A percentile compares a stretch with the other conserved stretches of the same genome.
Conservation (phyloP, 2,329 filamentous ascomycete genomes). For the Hypoxylon sp. region DNA sequence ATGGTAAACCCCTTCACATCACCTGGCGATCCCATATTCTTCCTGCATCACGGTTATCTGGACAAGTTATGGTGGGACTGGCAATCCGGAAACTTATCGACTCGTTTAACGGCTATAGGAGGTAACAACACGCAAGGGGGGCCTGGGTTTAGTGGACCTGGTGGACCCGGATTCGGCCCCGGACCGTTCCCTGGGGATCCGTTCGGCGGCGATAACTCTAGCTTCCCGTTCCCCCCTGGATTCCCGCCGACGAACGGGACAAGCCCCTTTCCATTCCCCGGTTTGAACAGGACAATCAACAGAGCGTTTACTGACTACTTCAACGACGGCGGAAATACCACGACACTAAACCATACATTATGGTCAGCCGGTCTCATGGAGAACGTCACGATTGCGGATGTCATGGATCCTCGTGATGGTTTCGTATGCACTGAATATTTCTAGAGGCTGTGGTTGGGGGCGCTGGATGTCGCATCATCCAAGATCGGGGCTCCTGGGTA, state of each 20-base stretch:
- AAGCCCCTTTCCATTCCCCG: conserved; percentile 30
- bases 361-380: conserved; percentile 48
- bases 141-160: neutral
- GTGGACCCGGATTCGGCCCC: neutral
- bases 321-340: conserved; percentile 48
- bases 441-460: conserved; percentile 4
- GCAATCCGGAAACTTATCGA: conserved; percentile 44
- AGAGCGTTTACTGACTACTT: conserved; percentile 47
- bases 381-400: conserved; percentile 51
- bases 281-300: conserved; percentile 29
- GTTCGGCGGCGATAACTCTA: conserved; percentile 27
- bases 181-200: conserved; percentile 37
- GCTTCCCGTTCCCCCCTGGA: conserved; percentile 30
- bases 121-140: conserved; percentile 44
- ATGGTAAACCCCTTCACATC: conserved; percentile 47
- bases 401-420: conserved; percentile 46
- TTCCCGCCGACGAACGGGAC: conserved; percentile 32
- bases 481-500: neutral
- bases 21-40: conserved; percentile 51
- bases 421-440: conserved; percentile 49
- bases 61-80: conserved; percentile 51
- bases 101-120: conserved; percentile 45
- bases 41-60: conserved; percentile 49
- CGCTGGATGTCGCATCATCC: neutral
- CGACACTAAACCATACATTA: conserved; percentile 51